Evolutionary conservation across 208 protist genomes (phyloP), one percentile per base, ranked within the genome.

Genomic region (Herpetomonas muscarum): DNA sequence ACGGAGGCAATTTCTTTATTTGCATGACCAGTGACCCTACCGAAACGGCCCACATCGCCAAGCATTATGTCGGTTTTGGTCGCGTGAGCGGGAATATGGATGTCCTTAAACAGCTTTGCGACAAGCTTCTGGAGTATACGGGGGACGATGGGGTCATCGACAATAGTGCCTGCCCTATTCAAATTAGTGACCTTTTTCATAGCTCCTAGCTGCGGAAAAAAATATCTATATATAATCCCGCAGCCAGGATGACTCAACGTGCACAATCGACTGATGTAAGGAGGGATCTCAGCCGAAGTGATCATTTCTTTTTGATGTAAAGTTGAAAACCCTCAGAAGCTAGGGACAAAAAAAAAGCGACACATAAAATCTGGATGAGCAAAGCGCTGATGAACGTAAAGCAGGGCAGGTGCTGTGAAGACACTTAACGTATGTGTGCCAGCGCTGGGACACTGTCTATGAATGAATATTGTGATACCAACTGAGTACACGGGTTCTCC

Each of bases 1-100:
- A 94, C 47, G 74, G 74, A 2, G 82, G 76, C 1, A 67, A 81
- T 42, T 92, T 94, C 71, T 92, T 94, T 60, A 76, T 94, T 30
- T 91, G 83, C 61, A 51, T 94, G 31, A 92, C 84, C 1, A 67
- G 64, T 39, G 77, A 92, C 57, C 37, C 60, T 15, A 51, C 36
- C 0, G 84, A 91, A 52, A 44, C 88, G 32, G 80, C 81, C n/a
- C 76, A 85, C 56, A 46, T 94, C 25, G 79, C 87, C 54, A 74
- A 70, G 44, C 80, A 79, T 10, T 75, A 94, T 44, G 58, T 83
- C 9, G 85, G 74, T 26, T 90, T 94, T 64, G 87, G 73, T 12
- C 71, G 77, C 28, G 71, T 94, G 26, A 67, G 79, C 2, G 76
- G 79, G 34, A 81, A 81, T 0, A 49, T 87, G 7, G 79, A 82